Conservation (phyloP, 345 rosid genomes). For the Viola odorata region DNA sequence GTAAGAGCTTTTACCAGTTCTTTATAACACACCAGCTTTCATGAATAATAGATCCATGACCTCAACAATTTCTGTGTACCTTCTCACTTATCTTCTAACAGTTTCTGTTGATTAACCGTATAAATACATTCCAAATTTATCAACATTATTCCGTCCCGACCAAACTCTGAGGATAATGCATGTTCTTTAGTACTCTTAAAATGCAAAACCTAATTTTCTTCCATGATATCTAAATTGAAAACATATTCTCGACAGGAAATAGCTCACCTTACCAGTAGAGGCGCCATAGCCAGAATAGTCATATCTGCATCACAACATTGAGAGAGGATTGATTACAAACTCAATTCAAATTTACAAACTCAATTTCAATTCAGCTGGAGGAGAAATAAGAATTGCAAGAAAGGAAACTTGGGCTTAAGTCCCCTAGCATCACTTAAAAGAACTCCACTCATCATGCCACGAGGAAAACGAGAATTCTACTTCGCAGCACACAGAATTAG, state of each 20-base stretch:
- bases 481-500: not conserved
- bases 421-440: not conserved
- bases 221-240: too few relatives aligned
- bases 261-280: slow-evolving; percentile 85
- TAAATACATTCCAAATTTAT: too few relatives aligned
- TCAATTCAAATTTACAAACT: not conserved
- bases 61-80: too few relatives aligned
- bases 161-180: too few relatives aligned
- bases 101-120: too few relatives aligned
- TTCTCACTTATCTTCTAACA: too few relatives aligned
- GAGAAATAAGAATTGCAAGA: not conserved
- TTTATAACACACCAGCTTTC: too few relatives aligned
- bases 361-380: not conserved
- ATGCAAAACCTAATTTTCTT: too few relatives aligned
- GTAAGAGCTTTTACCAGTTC: too few relatives aligned
- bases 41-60: too few relatives aligned
- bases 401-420: not conserved
- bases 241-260: not conserved
- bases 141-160: too few relatives aligned
- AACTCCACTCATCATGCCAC: not conserved
- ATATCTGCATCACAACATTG: slow-evolving; percentile 48
- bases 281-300: slow-evolving; percentile 99
- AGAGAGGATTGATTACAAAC: slow-evolving; percentile 16
- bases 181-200: too few relatives aligned
- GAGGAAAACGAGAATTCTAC: not conserved